Conservation (phyloP, 495 filamentous ascomycete species). For the Penicilliopsis zonata region DNA sequence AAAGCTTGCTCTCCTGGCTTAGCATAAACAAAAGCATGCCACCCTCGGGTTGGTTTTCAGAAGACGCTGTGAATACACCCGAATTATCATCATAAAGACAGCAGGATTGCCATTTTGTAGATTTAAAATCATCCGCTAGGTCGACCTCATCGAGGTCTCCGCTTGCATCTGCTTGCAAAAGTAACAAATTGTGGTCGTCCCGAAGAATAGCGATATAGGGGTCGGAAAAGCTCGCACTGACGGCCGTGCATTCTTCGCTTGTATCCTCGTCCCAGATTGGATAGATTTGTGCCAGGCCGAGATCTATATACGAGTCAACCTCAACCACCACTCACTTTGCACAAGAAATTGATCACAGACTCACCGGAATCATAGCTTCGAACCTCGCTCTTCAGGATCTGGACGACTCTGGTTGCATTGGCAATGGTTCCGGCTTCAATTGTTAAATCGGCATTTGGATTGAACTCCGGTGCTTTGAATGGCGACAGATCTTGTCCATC, state of each 20-base stretch:
- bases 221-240: slow-evolving; percentile 75
- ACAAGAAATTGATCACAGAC: slow-evolving; percentile 13
- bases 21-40: slow-evolving; percentile 64
- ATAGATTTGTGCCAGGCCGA: slow-evolving; percentile 78
- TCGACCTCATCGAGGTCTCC: slow-evolving; percentile 80
- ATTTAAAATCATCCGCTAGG: slow-evolving; percentile 36
- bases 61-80: slow-evolving; percentile 37
- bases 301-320: slow-evolving; percentile 43
- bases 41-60: slow-evolving; percentile 28
- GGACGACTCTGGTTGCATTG: slow-evolving; percentile 62
- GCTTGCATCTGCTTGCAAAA: slow-evolving; percentile 63
- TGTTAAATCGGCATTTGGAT: slow-evolving; percentile 71
- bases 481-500: slow-evolving; percentile 17
- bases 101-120: slow-evolving; percentile 63
- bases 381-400: slow-evolving; percentile 73
- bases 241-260: slow-evolving; percentile 60
- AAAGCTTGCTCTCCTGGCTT: slow-evolving; percentile 54
- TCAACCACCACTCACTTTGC: no score
- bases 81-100: slow-evolving; percentile 63
- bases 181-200: slow-evolving; percentile 64
- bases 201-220: slow-evolving; percentile 78
- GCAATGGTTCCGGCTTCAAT: slow-evolving; percentile 72
- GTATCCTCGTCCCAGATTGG: slow-evolving; percentile 82
- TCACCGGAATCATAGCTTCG: slow-evolving; percentile 79
- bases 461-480: slow-evolving; percentile 59